Evolutionary conservation across 108 stramenopile genomes (phyloP), one percentile per base, ranked within the genome.

Genomic region (Cyclotella atomus): DNA sequence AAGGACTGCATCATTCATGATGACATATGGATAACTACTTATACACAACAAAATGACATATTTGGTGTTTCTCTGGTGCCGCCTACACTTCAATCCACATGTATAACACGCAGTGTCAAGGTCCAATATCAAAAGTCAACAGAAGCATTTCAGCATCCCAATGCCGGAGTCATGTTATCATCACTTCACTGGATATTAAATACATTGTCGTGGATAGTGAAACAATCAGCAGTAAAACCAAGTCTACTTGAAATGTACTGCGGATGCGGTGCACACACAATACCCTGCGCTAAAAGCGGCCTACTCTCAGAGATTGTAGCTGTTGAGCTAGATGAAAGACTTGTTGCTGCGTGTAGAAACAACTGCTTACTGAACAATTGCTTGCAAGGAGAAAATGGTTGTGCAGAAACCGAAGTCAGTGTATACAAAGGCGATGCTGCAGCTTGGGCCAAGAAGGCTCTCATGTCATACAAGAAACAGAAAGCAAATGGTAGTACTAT

Each of bases 241-340:
- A 43, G 64, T 9, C 52, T 93, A 30, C 70, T 93, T 33, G 92
- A 93, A 68, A 77, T 93, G 83, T 90, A 93, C 60, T 89, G 88
- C 64, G 92, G 89, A 43, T 90, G 88, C 65, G 92, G 92, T 0
- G 89, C 92, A 2, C 92, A 93, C 72, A 93, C 92, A n/a, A 78
- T 90, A 7, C 85, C 92, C 5, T 43, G 90, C 28, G 85, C 85
- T 12, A 90, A 84, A 61, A 69, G 73, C 38, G 74, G 57, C 14
- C 44, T 89, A 41, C 21, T 88, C 0, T 49, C 67, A 35, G 46
- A 64, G 43, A 84, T 93, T 50, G 56, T 85, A 5, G 85, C 89
- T 25, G 79, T 93, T 6, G 92, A 93, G 60, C 33, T 90, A 50
- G 92, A 93, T 65, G 76, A 81, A 10, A 60, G 92, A 44, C 65